phyloP scores from a whole-genome alignment of 805 yeast genomes.

The Hanseniaspora nectarophila region DNA sequence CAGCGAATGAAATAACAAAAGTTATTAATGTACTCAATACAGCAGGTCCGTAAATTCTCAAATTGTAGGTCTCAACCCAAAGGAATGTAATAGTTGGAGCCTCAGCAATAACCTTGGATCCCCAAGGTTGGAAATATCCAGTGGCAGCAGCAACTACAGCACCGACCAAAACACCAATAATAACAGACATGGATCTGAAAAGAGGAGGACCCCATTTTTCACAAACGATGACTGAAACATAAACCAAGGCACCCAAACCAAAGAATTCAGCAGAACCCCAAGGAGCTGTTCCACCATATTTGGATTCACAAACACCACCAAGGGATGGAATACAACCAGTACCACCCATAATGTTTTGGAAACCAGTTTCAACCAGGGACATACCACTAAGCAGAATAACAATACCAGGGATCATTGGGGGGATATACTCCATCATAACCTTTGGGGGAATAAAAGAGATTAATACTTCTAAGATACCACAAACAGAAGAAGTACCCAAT shows the following conservation, averaged over 20 bases:
- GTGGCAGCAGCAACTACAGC: conserved; percentile 88
- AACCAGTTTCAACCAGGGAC: conserved; percentile 55
- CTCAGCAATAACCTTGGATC: conserved; percentile 39
- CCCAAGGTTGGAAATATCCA: conserved; percentile 49
- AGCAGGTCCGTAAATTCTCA: conserved; percentile 69
- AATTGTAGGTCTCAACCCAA: conserved; percentile 78
- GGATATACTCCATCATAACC: conserved; percentile 59
- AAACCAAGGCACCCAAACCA: conserved; percentile 80
- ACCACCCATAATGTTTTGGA: conserved; percentile 83
- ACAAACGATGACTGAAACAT: conserved; percentile 55
- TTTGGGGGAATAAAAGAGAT: conserved; percentile 70
- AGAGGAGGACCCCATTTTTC: conserved; percentile 90
- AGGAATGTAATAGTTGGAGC: conserved; percentile 78
- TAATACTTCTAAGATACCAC: conserved; percentile 62
- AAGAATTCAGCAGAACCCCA: conserved; percentile 84
- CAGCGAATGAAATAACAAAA: conserved; percentile 75
- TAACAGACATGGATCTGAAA: conserved; percentile 88
- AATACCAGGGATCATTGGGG: conserved; percentile 87
- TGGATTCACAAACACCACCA: conserved; percentile 45
- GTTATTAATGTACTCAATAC: conserved; percentile 79
- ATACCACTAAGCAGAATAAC: conserved; percentile 79
- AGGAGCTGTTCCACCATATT: conserved; percentile 18
- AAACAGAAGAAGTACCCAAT: conserved; percentile 65
- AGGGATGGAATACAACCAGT: conserved; percentile 47
- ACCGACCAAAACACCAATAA: conserved; percentile 71